Conservation (phyloP, 192 early-diverging fungal species). For the Coemansia sp. region DNA sequence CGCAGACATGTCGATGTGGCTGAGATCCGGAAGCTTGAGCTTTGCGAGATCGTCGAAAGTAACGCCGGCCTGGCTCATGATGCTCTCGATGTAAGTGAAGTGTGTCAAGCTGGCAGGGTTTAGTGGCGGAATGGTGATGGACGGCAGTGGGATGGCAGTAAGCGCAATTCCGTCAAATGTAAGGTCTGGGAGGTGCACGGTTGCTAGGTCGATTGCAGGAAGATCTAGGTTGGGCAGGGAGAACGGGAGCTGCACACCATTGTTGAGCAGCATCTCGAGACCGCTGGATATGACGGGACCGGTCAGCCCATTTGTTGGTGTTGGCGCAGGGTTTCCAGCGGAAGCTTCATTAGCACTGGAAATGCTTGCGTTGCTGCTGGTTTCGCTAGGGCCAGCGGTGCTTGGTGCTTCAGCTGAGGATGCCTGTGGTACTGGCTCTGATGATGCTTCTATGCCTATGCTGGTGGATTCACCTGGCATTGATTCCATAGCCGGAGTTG, state of each 20-base stretch:
- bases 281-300: conserved; percentile 47
- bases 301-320: conserved; percentile 16
- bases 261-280: conserved; percentile 45
- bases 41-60: conserved; percentile 50
- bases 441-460: not conserved
- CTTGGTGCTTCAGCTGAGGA: not conserved
- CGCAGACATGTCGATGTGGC: conserved; percentile 24
- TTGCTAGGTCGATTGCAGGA: conserved; percentile 37
- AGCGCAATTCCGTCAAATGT: conserved; percentile 45
- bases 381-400: not conserved
- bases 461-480: not conserved
- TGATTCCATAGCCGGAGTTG: not conserved
- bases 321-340: not conserved
- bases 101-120: conserved; percentile 47
- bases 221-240: conserved; percentile 40
- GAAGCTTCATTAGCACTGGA: not conserved
- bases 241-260: conserved; percentile 37
- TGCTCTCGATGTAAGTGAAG: conserved; percentile 33
- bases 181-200: conserved; percentile 49
- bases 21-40: conserved; percentile 41
- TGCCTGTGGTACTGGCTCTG: not conserved
- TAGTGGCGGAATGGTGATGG: conserved; percentile 39
- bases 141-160: conserved; percentile 35
- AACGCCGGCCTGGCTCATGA: conserved; percentile 41
- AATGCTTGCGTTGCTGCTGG: not conserved